Percentiles rank a stretch among this genome's conserved stretches.
Evolutionary conservation across 805 yeast genomes (phyloP).

Genomic region (Candida krabiensis): DNA sequence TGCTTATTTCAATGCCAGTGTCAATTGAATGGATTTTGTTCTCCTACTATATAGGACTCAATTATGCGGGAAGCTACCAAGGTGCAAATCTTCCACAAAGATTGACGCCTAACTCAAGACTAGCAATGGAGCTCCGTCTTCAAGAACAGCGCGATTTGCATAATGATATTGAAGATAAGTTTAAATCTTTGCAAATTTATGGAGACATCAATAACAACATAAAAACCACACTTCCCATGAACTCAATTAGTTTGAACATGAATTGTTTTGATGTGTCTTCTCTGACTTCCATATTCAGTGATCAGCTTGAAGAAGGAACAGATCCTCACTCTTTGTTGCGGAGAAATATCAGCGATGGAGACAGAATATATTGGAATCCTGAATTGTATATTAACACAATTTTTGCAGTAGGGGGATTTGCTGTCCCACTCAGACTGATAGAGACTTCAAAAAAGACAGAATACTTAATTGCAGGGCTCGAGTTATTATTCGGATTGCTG

Average conservation of each 20-base stretch:
- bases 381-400: constrained; percentile 19
- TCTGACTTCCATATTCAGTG: constrained; percentile 5
- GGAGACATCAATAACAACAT: too few relatives aligned
- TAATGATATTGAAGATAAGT: background rate
- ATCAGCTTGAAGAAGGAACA: background rate
- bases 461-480: constrained; percentile 35
- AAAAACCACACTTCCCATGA: background rate
- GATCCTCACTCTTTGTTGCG: background rate
- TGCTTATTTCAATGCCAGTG: constrained; percentile 38
- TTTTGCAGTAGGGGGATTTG: constrained; percentile 52
- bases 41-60: constrained; percentile 46
- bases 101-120: constrained; percentile 33
- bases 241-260: constrained; percentile 19
- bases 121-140: constrained; percentile 28
- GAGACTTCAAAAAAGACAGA: constrained; percentile 42
- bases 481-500: constrained; percentile 43
- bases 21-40: constrained; percentile 53
- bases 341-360: too few relatives aligned
- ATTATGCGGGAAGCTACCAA: constrained; percentile 49
- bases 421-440: constrained; percentile 43
- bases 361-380: constrained; percentile 21
- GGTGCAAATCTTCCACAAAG: constrained; percentile 39
- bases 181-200: background rate
- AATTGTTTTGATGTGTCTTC: too few relatives aligned
- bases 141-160: constrained; percentile 18